Conservation (phyloP, 2,329 filamentous ascomycete genomes). For the Cryphonectria japonica region DNA sequence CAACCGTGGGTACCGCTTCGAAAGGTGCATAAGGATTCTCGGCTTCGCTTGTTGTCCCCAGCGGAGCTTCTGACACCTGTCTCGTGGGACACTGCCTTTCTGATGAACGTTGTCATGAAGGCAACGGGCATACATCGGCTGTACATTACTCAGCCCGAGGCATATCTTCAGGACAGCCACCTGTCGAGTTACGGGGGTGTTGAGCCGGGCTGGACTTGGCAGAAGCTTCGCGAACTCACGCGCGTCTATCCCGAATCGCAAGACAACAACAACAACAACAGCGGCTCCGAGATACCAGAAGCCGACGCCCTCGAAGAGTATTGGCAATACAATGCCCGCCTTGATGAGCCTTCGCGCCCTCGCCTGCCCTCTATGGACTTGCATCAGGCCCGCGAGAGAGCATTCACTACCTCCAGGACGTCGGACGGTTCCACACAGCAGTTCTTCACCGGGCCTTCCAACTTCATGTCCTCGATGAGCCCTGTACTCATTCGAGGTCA, state of each 20-base stretch:
- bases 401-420: slow-evolving; percentile 36
- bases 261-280: slow-evolving; percentile 45
- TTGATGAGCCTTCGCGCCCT: slow-evolving; percentile 61
- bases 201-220: slow-evolving; percentile 70
- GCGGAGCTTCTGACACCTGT: slow-evolving; percentile 75
- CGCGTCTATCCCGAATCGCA: slow-evolving; percentile 56
- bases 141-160: slow-evolving; percentile 75
- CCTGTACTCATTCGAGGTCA: slow-evolving; percentile 44
- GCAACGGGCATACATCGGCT: slow-evolving; percentile 65
- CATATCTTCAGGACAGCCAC: slow-evolving; percentile 67
- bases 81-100: slow-evolving; percentile 72
- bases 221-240: slow-evolving; percentile 65
- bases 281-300: slow-evolving; percentile 54
- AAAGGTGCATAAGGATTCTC: slow-evolving; percentile 74
- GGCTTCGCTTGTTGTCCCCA: slow-evolving; percentile 70
- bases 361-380: slow-evolving; percentile 47
- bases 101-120: slow-evolving; percentile 75
- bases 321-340: slow-evolving; percentile 68
- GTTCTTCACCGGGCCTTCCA: slow-evolving; percentile 42
- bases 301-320: slow-evolving; percentile 66
- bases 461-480: slow-evolving; percentile 32
- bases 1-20: slow-evolving; percentile 76
- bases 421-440: slow-evolving; percentile 49
- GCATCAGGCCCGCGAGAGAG: slow-evolving; percentile 39
- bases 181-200: slow-evolving; percentile 46